Evolutionary conservation across 805 yeast genomes (phyloP).

Genomic region (Schwanniomyces vanrijiae): DNA sequence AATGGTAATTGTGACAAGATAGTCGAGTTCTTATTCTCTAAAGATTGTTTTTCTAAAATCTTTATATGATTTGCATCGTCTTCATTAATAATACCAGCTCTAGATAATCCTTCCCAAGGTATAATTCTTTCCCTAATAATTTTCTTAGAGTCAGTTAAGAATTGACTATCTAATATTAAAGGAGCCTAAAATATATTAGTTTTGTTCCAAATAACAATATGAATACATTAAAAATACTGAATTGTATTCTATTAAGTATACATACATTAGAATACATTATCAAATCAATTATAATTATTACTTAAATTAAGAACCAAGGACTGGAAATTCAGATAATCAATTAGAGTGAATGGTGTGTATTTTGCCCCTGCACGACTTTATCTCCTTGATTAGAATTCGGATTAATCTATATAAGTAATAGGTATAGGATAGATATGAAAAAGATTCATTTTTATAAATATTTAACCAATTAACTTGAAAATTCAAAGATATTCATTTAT

Average conservation of each 20-base stretch:
- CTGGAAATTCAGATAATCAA: slow-evolving; percentile 1
- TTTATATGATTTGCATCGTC: slow-evolving; percentile 67
- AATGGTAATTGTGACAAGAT: slow-evolving; percentile 45
- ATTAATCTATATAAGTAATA: not conserved
- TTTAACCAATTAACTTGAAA: too few relatives aligned
- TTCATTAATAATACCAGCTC: slow-evolving; percentile 65
- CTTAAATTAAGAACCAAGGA: not conserved
- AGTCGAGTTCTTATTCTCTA: slow-evolving; percentile 41
- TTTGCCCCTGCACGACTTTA: not conserved
- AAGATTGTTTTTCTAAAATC: slow-evolving; percentile 49
- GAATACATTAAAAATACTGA: not conserved
- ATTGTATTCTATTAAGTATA: not conserved
- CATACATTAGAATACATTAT: not conserved
- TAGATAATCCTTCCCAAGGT: slow-evolving; percentile 89
- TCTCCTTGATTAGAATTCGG: not conserved
- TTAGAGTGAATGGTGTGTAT: not conserved
- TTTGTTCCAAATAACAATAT: not conserved
- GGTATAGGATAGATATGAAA: too few relatives aligned
- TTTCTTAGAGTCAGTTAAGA: slow-evolving; percentile 61
- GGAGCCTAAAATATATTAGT: not conserved
- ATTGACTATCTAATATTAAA: slow-evolving; percentile 59
- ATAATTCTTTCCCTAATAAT: slow-evolving; percentile 76
- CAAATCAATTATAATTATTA: not conserved
- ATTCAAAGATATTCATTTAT: too few relatives aligned
- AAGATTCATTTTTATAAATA: too few relatives aligned